Base-by-base conservation (phyloP, 148 eudicot genomes). In the Rhododendron vialii region DNA sequence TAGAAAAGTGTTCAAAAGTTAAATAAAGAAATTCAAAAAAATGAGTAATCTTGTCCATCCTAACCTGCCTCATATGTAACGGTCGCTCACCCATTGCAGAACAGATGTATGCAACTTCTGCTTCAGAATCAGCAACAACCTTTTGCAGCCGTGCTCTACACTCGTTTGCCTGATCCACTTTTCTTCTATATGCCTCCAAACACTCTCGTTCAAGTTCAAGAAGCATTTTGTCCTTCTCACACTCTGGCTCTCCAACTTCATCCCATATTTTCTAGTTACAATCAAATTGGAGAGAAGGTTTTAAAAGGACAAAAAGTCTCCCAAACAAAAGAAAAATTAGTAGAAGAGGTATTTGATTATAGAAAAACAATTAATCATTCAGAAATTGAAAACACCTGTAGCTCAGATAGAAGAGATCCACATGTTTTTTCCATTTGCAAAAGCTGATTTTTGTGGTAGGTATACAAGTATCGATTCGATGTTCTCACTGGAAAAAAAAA, bases 231-330 rank as follows among this genome's bases (percentile, higher is more conserved):
- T 94, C 96, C 91, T 92, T 94, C 87, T 91, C 91, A 28, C 85
- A 75, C 61, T 90, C 94, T 55, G 91, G 82, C 87, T 94, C 98
- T 20, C 98, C 98, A 82, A 96, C 91, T 91, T 96, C 98, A 90
- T 92, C 92, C 98, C 98, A 94, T 90, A 96, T 93, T 92, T 91
- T 93, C 98, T 96, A 84, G 61, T 89, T 50, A 83, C n/a, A 67
- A 73, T 38, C 73, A 41, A 17, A 82, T 80, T 30, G 50, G 73
- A 82, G 22, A 47, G 33, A 30, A 61, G n/a, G 47, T n/a, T 71
- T 47, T 71, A 12, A 0, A 76, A 45, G 73, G 63, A 78, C 57
- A 59, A 59, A 59, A 59, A 26, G 11, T 24, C 17, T 33, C 59
- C 50, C 20, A 81, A 47, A 14, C 4, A 20, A 83, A 71, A 75